Base-by-base conservation (phyloP, 306 rosid genomes). In the Lotus japonicus region DNA sequence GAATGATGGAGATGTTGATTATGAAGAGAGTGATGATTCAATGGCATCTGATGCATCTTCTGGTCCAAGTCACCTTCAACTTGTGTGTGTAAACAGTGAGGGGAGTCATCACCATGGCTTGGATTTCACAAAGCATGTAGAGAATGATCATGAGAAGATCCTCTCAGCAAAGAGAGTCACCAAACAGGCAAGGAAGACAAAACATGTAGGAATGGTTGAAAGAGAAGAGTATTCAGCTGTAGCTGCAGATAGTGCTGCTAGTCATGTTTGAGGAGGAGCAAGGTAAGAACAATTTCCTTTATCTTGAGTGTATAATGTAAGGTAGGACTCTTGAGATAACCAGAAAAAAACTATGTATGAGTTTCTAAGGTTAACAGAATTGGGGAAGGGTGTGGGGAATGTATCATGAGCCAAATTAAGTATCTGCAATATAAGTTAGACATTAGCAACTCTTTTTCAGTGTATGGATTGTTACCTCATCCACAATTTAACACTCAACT, bases 31-130 rank as follows among this genome's bases (percentile, higher is more conserved):
- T 71, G 85, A 81, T 70, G 92, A 89, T 58, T 89, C 96, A 5
- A 81, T 89, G 96, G 84, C 77, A 59, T 89, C 96, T 38, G 96
- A 89, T 66, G 96, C 96, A 60, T 83, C 96, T 48, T 86, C 92
- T 15, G 90, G 90, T 69, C 92, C 87, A 68, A 81, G 82, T 64
- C 77, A 70, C 54, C 63, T 31, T 33, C 73, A 78, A 15, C 70
- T 76, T 68, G 46, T 73, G 3, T 38, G 77, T 5, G 57, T 43
- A 66, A 49, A 73, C 26, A 66, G 70, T 14, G 85, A 78, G 58
- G 66, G 66, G 52, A 87, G 74, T 31, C 36, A 31, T 31, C 33
- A 26, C 19, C 54, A 36, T 58, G 54, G 49, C 57, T 18, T 35
- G 56, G 76, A 49, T 54, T 43, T 45, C 19, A 51, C 19, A 19